Evolutionary conservation across 441 rosid genomes (phyloP), one percentile per base, ranked within the genome.

Genomic region (Jatropha multifida): DNA sequence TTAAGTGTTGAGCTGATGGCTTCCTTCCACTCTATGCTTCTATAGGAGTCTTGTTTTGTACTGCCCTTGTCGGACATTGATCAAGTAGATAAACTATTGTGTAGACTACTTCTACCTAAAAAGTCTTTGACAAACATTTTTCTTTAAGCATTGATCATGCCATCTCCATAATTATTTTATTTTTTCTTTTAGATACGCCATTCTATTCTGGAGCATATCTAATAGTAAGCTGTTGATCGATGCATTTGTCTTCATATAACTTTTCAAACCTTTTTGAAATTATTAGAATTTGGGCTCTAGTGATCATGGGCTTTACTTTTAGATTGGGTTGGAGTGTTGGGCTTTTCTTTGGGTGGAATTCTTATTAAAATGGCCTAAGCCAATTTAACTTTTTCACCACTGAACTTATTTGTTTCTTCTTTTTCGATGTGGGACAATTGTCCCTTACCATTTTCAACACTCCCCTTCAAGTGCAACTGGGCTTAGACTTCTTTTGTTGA

Each of bases 191-290:
- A 6, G 12, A n/a, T 9, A 65, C 71, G 0, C 42, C 79, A 71
- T 66, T 79, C 7, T 76, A 38, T 66, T 79, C 18, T 32, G 41
- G 80, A 0, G 70, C n/a, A 46, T 72, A 69, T 5, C 27, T 6
- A 0, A 42, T 23, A 1, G 41, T 71, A 0, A 67, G 63, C 18
- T 76, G 66, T 26, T 65, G 40, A 12, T 44, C 4, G 1, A 79
- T 9, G 0, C 81, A 75, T 41, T 63, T 9, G 9, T 65, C 55
- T 64, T 54, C 10, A 64, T 7, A 63, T 23, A 69, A 74, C 14
- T 48, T 56, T 2, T 62, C 48, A 23, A 74, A 79, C 20, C 63
- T 15, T 3, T 56, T 69, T 8, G 64, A 23, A 51, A 23, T 23
- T 23, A 23, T 23, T 23, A 23, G 23, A 23, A 23, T 23, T 23